A percentile compares a stretch with the other conserved stretches of the same genome.
Evolutionary conservation across 1,139 yeast genomes (phyloP).

Genomic region (Yamadazyma pseudoaaseri): DNA sequence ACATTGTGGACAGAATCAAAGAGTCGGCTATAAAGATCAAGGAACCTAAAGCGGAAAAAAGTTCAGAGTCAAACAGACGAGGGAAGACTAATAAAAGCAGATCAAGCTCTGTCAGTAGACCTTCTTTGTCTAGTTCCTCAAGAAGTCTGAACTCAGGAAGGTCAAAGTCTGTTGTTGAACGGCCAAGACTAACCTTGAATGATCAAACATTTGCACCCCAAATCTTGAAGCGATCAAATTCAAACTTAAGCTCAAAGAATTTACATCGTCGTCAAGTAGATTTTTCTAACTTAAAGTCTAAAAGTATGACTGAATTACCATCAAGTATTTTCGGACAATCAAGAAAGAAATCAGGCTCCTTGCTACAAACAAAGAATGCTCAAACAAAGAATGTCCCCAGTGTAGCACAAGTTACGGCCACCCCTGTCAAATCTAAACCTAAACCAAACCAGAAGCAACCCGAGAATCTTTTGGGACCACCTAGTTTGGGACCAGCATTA

Average conservation of each 20-base stretch:
- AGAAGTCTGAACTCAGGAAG: not conserved
- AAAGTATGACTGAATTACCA: conserved; percentile 9
- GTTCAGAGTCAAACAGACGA: not conserved
- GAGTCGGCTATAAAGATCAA: conserved; percentile 41
- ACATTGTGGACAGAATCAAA: conserved; percentile 49
- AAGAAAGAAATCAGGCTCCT: conserved; percentile 2
- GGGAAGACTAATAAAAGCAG: conserved; percentile 1
- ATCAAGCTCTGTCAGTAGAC: conserved; percentile 2
- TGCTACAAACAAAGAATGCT: not conserved
- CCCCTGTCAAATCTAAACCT: conserved; percentile 12
- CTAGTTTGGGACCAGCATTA: conserved; percentile 1
- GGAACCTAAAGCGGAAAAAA: conserved; percentile 1
- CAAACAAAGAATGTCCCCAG: conserved; percentile 5
- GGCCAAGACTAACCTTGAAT: conserved; percentile 9
- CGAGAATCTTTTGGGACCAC: not conserved
- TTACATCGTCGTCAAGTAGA: conserved; percentile 51
- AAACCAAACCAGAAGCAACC: not conserved
- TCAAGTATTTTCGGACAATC: conserved; percentile 9
- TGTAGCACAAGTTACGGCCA: conserved; percentile 14
- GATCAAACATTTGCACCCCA: conserved; percentile 29
- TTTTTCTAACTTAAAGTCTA: conserved; percentile 17
- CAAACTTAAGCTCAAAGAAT: conserved; percentile 41
- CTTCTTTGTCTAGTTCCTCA: not conserved
- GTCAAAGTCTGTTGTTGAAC: conserved; percentile 5
- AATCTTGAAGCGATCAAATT: conserved; percentile 40